Base-by-base conservation (phyloP, 768 basidiomycete species). In the Suillus decipiens region DNA sequence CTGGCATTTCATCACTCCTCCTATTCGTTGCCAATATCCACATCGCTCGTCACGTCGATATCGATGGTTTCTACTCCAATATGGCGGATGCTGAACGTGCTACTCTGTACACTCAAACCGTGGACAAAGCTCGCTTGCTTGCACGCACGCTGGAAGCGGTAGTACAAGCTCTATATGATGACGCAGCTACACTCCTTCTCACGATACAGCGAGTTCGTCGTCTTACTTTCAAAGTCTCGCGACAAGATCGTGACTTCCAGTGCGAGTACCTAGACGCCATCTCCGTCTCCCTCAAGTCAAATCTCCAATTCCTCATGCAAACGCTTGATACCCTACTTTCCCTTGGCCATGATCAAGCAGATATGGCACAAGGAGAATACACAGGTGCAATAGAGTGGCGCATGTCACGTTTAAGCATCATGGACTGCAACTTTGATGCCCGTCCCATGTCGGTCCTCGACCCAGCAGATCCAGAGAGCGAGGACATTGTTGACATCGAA, bases 21-120 rank as follows among this genome's bases (percentile, higher is more conserved):
- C 71, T 77, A 12, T 81, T 84, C 56, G 80, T 89, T 42, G 82
- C 85, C 28, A 87, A 92, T 65, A 82, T 95, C 64, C 88, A 95
- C 72, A 75, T 96, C 60, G 92, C 92, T 22, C 84, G 86, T 36
- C 86, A 89, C 72, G 86, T 96, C 64, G 95, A 95, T 71, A 85
- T 95, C 63, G 91, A 94, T 67, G 90, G 89, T 17, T 82, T 90
- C 64, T 80, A 80, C 33, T 79, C 82, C 64, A 82, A 85, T 34
- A 76, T 80, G 1, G 78, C 77, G 11, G 64, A 67, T 17, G 70
- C 79, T 15, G 72, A 81, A 8, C 71, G 79, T 28, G 84, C 84
- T 66, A 78, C 83, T 22, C 71, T 79, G 39, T 93, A 92, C 70
- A 71, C 79, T 15, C 82, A 86, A 65, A 86, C 86, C 22, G 88